Evolutionary conservation across 768 basidiomycete genomes (phyloP).

Genomic region (Leccinum truebloodii): DNA sequence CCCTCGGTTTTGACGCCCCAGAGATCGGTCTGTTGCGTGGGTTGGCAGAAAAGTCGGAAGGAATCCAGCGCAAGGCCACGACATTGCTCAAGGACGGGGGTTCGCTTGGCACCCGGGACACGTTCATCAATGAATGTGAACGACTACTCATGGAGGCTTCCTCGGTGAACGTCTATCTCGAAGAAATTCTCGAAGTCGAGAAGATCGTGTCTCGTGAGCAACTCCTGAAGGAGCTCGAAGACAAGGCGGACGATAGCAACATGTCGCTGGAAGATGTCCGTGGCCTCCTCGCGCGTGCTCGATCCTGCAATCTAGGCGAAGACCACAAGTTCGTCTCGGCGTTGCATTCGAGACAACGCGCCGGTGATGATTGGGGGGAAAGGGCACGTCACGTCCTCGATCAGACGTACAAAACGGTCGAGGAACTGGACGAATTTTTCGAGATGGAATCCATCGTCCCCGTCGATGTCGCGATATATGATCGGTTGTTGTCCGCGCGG

Average conservation of each 20-base stretch:
- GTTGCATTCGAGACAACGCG: slow-evolving; percentile 61
- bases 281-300: slow-evolving; percentile 67
- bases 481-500: slow-evolving; percentile 62
- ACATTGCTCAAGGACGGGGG: slow-evolving; percentile 48
- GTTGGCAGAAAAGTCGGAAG: slow-evolving; percentile 64
- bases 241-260: slow-evolving; percentile 63
- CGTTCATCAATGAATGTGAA: slow-evolving; percentile 69
- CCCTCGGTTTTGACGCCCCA: slow-evolving; percentile 79
- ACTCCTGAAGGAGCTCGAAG: slow-evolving; percentile 73
- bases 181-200: slow-evolving; percentile 76
- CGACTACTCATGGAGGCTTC: slow-evolving; percentile 67
- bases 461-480: slow-evolving; percentile 65
- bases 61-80: slow-evolving; percentile 56
- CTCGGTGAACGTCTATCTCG: slow-evolving; percentile 80
- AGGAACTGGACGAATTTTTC: slow-evolving; percentile 73
- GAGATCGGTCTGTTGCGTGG: slow-evolving; percentile 63
- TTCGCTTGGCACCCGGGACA: slow-evolving; percentile 48
- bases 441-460: slow-evolving; percentile 66
- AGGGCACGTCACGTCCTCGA: slow-evolving; percentile 64
- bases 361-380: slow-evolving; percentile 79
- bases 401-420: slow-evolving; percentile 71
- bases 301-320: slow-evolving; percentile 59
- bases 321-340: slow-evolving; percentile 67
- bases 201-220: slow-evolving; percentile 80
- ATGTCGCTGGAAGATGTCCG: slow-evolving; percentile 79